Base-by-base conservation (phyloP, 768 basidiomycete genomes). In the Termitomyces sp. region DNA sequence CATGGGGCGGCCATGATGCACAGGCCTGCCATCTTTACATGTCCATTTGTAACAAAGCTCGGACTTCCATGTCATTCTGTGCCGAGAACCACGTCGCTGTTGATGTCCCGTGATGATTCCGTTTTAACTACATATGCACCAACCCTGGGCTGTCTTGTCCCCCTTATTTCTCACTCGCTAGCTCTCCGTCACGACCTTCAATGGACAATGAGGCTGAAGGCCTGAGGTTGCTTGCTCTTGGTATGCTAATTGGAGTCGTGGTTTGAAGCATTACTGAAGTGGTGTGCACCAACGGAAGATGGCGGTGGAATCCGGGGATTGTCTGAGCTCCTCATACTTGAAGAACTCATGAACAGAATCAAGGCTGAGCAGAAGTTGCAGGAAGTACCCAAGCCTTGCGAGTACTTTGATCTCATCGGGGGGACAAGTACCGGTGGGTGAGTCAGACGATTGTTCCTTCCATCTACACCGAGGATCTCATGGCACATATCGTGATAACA, bases 391-490 rank as follows among this genome's bases (percentile, higher is more conserved):
- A 45, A 26, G 54, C 67, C 67, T 20, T 68, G 67, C 48, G 66
- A 68, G 9, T 66, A 65, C 42, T 68, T 68, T 37, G 66, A 68
- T 54, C 9, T 68, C 18, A 67, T 68, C 16, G 64, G 64, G 18
- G 67, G 67, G 1, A 68, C 67, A 1, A 56, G 63, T 26, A 65
- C 67, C 28, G 68, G 67, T 4, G 68, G 67, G 67, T 68, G 12
- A n/a, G 66, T 48, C 12, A n/a, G 18, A n/a, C n/a, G n/a, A n/a
- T n/a, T n/a, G n/a, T n/a, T n/a, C n/a, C n/a, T n/a, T n/a, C n/a
- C n/a, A n/a, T n/a, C n/a, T n/a, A n/a, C n/a, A n/a, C n/a, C n/a
- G n/a, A n/a, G n/a, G n/a, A n/a, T n/a, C n/a, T n/a, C n/a, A n/a
- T n/a, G n/a, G n/a, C n/a, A n/a, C n/a, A n/a, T n/a, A n/a, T n/a